Conservation (phyloP, 305 asterid genomes). For the Solanum hybrid region DNA sequence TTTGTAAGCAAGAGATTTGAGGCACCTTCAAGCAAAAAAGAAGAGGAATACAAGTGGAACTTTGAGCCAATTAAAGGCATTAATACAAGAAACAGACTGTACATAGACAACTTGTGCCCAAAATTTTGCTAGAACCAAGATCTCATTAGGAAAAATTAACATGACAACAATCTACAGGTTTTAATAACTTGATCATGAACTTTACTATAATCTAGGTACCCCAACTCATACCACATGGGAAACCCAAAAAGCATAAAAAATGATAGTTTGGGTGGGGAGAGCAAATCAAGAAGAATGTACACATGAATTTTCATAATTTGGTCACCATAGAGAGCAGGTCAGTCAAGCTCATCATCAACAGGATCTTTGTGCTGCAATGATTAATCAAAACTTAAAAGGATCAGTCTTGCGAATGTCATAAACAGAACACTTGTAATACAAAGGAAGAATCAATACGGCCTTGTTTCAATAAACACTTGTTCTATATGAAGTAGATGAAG, state of each 20-base stretch:
- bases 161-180: neutral
- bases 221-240: neutral
- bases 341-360: constrained; percentile 9
- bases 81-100: neutral
- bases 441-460: neutral
- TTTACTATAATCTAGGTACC: neutral
- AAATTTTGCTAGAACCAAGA: neutral
- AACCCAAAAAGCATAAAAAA: neutral
- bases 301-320: neutral
- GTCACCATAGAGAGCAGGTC: neutral
- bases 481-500: neutral
- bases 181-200: neutral
- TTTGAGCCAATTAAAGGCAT: neutral
- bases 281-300: constrained; percentile 2
- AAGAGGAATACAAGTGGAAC: neutral
- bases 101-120: neutral
- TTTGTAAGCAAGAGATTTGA: neutral
- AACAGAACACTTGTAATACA: neutral
- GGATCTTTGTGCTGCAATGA: constrained; percentile 24
- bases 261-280: neutral
- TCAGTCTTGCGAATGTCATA: neutral
- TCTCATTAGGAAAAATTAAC: neutral
- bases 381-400: neutral
- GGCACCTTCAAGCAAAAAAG: neutral
- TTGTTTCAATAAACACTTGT: neutral